Evolutionary conservation across 768 basidiomycete species (phyloP).

Genomic region (Crucibulum laeve): DNA sequence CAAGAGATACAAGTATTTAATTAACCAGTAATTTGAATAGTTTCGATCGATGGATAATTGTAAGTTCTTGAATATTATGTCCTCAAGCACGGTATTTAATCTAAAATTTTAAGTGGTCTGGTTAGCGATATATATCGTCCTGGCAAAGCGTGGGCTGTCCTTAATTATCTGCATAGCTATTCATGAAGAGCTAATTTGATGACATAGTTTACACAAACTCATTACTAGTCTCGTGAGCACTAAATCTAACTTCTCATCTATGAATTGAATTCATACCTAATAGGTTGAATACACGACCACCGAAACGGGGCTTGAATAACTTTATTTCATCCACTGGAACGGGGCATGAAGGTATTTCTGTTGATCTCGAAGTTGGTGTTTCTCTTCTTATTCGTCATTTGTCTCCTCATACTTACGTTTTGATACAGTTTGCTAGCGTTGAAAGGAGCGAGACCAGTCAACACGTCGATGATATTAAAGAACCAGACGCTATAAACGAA

Average conservation of each 20-base stretch:
- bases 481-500: too few relatives aligned
- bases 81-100: not conserved
- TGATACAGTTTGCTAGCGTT: too few relatives aligned
- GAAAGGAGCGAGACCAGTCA: too few relatives aligned
- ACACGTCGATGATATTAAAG: too few relatives aligned
- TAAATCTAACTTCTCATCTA: not conserved
- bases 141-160: constrained; percentile 18
- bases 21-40: constrained; percentile 9
- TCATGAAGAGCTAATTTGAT: not conserved
- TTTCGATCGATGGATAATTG: constrained; percentile 17
- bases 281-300: not conserved
- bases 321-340: not conserved
- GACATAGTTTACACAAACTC: constrained; percentile 24
- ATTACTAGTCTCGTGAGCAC: constrained; percentile 13
- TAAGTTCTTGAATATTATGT: constrained; percentile 2
- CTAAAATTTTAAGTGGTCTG: constrained; percentile 14
- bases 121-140: constrained; percentile 19
- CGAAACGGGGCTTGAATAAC: not conserved
- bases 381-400: too few relatives aligned
- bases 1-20: not conserved
- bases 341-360: too few relatives aligned
- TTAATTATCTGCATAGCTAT: not conserved
- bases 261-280: not conserved
- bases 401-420: too few relatives aligned
- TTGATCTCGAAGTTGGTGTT: too few relatives aligned